Evolutionary conservation across 1,284 basidiomycete species (phyloP).

Genomic region (Flammula alnicola): DNA sequence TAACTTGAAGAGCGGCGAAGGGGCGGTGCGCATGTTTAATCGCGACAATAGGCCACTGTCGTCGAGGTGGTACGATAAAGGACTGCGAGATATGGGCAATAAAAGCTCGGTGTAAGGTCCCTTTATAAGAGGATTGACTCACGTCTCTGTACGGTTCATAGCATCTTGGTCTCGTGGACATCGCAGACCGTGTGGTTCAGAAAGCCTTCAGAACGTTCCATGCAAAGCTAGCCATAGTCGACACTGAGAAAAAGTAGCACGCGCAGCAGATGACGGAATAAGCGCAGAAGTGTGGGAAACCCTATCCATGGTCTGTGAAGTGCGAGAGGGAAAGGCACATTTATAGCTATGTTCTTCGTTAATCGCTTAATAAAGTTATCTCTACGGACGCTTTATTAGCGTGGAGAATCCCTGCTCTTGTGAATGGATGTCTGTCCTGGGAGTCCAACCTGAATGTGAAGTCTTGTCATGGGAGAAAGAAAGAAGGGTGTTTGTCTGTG

Average conservation of each 20-base stretch:
- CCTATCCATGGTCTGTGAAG: neutral
- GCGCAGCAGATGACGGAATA: constrained; percentile 3
- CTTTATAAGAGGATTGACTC: neutral
- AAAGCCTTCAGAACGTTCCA: neutral
- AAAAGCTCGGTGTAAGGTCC: too few species aligned
- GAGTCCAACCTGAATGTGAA: neutral
- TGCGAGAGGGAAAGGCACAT: neutral
- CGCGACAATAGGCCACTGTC: too few species aligned
- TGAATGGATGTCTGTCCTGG: neutral
- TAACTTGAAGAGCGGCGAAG: constrained; percentile 7
- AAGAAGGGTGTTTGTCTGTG: neutral
- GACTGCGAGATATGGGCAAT: neutral
- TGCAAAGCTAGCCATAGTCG: neutral
- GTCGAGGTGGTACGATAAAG: neutral
- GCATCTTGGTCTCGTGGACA: neutral
- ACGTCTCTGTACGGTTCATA: too few species aligned
- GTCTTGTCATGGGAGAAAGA: neutral
- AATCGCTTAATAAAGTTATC: constrained; percentile 1
- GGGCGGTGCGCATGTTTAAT: neutral
- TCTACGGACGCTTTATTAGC: neutral
- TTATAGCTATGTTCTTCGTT: constrained; percentile 2
- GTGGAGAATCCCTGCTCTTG: neutral
- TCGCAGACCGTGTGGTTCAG: neutral
- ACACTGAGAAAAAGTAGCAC: neutral
- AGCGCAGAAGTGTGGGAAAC: neutral